Base-by-base conservation (phyloP, 1,139 yeast genomes). In the Pichia sp. region DNA sequence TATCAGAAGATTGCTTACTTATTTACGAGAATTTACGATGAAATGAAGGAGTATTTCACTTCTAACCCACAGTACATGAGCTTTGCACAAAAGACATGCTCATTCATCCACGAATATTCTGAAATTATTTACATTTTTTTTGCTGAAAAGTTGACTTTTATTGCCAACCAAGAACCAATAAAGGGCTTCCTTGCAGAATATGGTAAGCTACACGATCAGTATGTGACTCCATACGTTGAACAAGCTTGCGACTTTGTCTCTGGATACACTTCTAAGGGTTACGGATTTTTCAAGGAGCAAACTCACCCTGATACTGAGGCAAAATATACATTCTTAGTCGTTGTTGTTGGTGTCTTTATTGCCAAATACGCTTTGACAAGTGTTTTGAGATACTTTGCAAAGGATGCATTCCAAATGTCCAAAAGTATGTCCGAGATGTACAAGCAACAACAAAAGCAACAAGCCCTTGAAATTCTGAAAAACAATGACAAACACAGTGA, bases 361-460 rank as follows among this genome's bases (percentile, higher is more conserved):
- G 41, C 47, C 19, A 41, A 37, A 19, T 24, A 32, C 7, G 21
- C 41, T 3, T 21, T 44, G 12, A 40, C 47, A 7, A 16, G 19
- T 8, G 8, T 49, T 7, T 32, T 50, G 6, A 44, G 32, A 26
- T 9, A 37, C 2, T 39, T 51, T 19, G 41, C 44, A 10, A 46
- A 36, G 13, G 58, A 53, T 32, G 47, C 52, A 3, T 46, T 51
- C 33, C 42, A 46, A 29, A 31, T 51, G 34, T 44, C 44, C 27
- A 38, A 45, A 29, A 45, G 51, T 18, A 44, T 53, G 7, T 34
- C 36, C 5, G 37, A 32, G 15, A 52, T 50, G 53, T 49, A 51
- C 40, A 49, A 45, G 22, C 33, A 33, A 21, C 33, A 31, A 3
- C 35, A 44, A 21, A 32, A 35, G 14, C 30, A 37, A 4, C 30